Percentiles rank a stretch among this genome's conserved stretches.
Conservation (phyloP, 2,329 filamentous ascomycete species). For the Xylariaceae sp. region DNA sequence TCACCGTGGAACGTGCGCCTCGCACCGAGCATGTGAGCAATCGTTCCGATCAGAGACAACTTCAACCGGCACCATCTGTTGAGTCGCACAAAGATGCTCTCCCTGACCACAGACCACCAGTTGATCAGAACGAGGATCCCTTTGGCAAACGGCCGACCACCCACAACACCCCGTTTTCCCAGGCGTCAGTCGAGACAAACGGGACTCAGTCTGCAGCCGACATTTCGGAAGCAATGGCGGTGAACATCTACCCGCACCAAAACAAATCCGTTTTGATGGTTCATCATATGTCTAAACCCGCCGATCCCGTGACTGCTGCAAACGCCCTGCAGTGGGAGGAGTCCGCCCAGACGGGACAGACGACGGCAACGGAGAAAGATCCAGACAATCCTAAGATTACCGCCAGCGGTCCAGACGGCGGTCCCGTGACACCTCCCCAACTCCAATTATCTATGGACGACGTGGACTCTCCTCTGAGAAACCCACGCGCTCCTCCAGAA, state of each 20-base stretch:
- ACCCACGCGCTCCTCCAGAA: conserved; percentile 61
- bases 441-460: conserved; percentile 52
- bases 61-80: conserved; percentile 37
- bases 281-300: conserved; percentile 56
- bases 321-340: conserved; percentile 38
- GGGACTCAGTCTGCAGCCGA: conserved; percentile 60
- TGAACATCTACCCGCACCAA: conserved; percentile 66
- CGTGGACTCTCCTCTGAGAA: conserved; percentile 64
- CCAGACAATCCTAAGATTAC: conserved; percentile 42
- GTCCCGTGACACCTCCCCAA: conserved; percentile 57
- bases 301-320: conserved; percentile 42
- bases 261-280: conserved; percentile 66
- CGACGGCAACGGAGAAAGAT: conserved; percentile 15
- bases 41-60: conserved; percentile 32
- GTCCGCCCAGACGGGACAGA: conserved; percentile 21
- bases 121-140: conserved; percentile 57
- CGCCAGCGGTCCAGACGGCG: conserved; percentile 44
- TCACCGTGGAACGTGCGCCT: conserved; percentile 34
- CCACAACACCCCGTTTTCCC: conserved; percentile 65
- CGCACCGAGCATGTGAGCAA: conserved; percentile 33
- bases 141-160: conserved; percentile 56
- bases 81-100: conserved; percentile 40
- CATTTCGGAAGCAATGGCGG: conserved; percentile 63
- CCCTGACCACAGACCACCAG: conserved; percentile 41
- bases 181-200: conserved; percentile 63